phyloP scores from a whole-genome alignment of 805 yeast species.

The Suhomyces xylopsoci region DNA sequence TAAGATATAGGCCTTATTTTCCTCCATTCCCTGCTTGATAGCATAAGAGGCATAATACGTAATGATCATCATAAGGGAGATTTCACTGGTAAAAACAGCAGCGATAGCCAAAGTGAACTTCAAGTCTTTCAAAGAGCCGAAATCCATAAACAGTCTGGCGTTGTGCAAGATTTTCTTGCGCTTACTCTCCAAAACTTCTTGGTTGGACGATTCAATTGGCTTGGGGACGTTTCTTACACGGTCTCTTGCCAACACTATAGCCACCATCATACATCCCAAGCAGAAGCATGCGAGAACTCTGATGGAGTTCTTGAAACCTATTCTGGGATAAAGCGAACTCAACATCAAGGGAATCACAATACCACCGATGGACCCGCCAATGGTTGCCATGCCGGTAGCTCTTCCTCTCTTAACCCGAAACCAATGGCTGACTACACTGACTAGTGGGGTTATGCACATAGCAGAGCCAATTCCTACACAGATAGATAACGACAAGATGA shows the following conservation, averaged over 20 bases:
- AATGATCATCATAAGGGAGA: slow-evolving; percentile 48
- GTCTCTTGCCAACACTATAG: slow-evolving; percentile 15
- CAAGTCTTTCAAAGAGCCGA: slow-evolving; percentile 36
- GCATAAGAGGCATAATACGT: slow-evolving; percentile 62
- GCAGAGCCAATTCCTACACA: slow-evolving; percentile 21
- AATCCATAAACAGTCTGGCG: slow-evolving; percentile 29
- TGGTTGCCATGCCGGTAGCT: slow-evolving; percentile 21
- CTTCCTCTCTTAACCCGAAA: slow-evolving; percentile 18
- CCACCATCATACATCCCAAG: slow-evolving; percentile 12
- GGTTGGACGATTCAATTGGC: no score
- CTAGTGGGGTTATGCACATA: slow-evolving; percentile 20
- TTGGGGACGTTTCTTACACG: slow-evolving; percentile 7
- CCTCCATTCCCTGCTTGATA: slow-evolving; percentile 44
- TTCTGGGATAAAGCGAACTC: slow-evolving; percentile 37
- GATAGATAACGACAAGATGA: slow-evolving; percentile 17
- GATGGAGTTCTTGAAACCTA: slow-evolving; percentile 64
- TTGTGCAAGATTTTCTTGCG: background rate
- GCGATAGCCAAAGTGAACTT: slow-evolving; percentile 32
- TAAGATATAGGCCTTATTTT: slow-evolving; percentile 41
- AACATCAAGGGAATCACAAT: slow-evolving; percentile 56
- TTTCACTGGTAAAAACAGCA: slow-evolving; percentile 48
- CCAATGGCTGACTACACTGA: slow-evolving; percentile 23
- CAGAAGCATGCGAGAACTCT: slow-evolving; percentile 17
- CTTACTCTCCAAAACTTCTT: background rate
- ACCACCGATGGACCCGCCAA: slow-evolving; percentile 69